Percentiles rank a stretch among this genome's conserved stretches.
Conservation (phyloP, 139 green algal species). For the Yamagishiella unicocca region DNA sequence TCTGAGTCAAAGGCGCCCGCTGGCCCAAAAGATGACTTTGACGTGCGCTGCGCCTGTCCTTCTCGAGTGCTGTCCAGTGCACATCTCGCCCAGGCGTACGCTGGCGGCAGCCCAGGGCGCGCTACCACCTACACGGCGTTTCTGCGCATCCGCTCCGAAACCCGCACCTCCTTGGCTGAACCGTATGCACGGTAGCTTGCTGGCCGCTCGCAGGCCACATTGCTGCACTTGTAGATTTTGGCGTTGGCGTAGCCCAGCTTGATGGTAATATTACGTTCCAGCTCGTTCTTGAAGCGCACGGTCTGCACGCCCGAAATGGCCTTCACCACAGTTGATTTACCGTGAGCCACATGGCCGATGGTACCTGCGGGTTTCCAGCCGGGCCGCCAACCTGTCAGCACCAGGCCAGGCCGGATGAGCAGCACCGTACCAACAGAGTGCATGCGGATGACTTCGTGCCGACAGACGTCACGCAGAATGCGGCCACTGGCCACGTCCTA, state of each 20-base stretch:
- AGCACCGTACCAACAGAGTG: too few relatives aligned
- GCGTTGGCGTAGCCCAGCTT: conserved; percentile 98
- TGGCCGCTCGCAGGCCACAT: conserved; percentile 87
- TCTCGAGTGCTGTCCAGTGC: too few relatives aligned
- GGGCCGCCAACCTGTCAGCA: too few relatives aligned
- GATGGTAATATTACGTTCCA: conserved; percentile 99
- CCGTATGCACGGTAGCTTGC: conserved; percentile 91
- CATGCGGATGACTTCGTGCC: too few relatives aligned
- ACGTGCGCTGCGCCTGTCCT: too few relatives aligned
- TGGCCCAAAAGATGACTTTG: too few relatives aligned
- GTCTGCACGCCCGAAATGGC: conserved; percentile 99
- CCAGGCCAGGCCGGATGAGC: too few relatives aligned
- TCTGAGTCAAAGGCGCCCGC: too few relatives aligned
- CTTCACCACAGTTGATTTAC: conserved; percentile 99
- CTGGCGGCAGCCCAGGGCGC: too few relatives aligned
- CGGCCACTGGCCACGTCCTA: too few relatives aligned
- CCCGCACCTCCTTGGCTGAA: conserved; percentile 88
- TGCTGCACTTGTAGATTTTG: conserved; percentile 98
- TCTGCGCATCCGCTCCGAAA: neutral
- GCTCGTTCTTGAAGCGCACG: conserved; percentile 99
- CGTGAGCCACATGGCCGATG: conserved; percentile 99
- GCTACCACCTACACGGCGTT: neutral
- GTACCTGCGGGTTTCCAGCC: conserved; percentile 87
- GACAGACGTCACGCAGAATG: too few relatives aligned
- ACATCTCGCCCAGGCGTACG: too few relatives aligned